These are phyloP conservation scores for Dentipellis sp. DNA, from an alignment of 768 basidiomycete genomes.

Conservation along the genomic window DNA sequence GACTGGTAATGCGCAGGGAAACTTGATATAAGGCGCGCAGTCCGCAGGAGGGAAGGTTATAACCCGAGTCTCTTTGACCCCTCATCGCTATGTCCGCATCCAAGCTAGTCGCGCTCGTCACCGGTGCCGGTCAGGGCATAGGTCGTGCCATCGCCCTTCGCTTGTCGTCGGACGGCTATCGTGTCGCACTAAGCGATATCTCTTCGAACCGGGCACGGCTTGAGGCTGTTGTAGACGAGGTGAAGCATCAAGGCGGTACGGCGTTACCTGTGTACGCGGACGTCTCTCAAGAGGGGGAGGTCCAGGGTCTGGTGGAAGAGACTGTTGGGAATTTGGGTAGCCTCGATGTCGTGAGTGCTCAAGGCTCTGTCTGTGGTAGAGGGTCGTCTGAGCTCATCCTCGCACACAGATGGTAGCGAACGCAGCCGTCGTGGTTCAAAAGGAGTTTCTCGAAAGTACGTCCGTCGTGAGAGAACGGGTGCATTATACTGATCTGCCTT, in stretches of 20 bases:
- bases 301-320: background rate
- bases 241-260: background rate
- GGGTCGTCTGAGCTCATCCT: background rate
- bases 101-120: slow-evolving; percentile 28
- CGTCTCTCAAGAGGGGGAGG: background rate
- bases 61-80: too few relatives aligned
- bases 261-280: background rate
- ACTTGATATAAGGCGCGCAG: too few relatives aligned
- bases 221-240: background rate
- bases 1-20: too few relatives aligned
- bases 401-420: background rate
- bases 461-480: background rate
- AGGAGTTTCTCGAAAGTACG: background rate
- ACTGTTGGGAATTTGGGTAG: background rate
- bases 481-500: background rate
- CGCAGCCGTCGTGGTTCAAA: background rate
- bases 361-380: background rate
- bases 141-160: slow-evolving; percentile 38
- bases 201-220: background rate
- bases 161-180: slow-evolving; percentile 37
- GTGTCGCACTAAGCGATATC: slow-evolving; percentile 36
- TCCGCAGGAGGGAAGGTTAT: too few relatives aligned
- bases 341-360: background rate
- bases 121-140: slow-evolving; percentile 38
- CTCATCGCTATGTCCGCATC: too few relatives aligned